Evolutionary conservation across 257 asterid genomes (phyloP).

Genomic region (Petunia axillaris): DNA sequence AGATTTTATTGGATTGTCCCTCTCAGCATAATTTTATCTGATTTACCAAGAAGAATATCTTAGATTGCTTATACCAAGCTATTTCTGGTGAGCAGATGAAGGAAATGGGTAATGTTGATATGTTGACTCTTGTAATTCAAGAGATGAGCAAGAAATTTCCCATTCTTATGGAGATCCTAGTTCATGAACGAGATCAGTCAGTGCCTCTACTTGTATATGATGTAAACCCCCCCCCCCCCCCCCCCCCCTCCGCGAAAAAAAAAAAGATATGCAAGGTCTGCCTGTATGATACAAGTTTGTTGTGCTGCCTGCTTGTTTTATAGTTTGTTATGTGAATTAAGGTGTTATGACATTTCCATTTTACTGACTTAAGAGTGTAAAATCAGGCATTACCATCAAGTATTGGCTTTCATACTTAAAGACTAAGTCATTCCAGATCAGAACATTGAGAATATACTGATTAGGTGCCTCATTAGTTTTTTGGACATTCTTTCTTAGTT

Average conservation of each 20-base stretch:
- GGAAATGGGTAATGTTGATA: conserved; percentile 94
- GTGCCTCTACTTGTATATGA: conserved; percentile 29
- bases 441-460: background rate
- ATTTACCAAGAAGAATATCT: background rate
- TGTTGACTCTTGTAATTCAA: conserved; percentile 90
- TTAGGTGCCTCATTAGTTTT: background rate
- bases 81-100: conserved; percentile 67
- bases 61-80: background rate
- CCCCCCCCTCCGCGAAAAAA: background rate
- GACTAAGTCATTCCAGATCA: conserved; percentile 11
- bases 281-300: background rate
- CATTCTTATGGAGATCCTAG: conserved; percentile 91
- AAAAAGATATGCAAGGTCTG: background rate
- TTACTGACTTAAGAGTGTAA: background rate
- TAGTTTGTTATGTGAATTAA: background rate
- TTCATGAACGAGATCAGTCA: conserved; percentile 93
- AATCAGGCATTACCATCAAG: background rate
- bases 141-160: conserved; percentile 97
- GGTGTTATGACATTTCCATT: background rate
- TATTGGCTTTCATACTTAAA: background rate
- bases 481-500: background rate
- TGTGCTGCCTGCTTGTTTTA: conserved; percentile 1
- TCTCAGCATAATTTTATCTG: conserved; percentile 5
- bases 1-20: conserved; percentile 13
- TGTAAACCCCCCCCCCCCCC: background rate